Base-by-base conservation (phyloP, 768 basidiomycete species). In the Calocera viscosa region DNA sequence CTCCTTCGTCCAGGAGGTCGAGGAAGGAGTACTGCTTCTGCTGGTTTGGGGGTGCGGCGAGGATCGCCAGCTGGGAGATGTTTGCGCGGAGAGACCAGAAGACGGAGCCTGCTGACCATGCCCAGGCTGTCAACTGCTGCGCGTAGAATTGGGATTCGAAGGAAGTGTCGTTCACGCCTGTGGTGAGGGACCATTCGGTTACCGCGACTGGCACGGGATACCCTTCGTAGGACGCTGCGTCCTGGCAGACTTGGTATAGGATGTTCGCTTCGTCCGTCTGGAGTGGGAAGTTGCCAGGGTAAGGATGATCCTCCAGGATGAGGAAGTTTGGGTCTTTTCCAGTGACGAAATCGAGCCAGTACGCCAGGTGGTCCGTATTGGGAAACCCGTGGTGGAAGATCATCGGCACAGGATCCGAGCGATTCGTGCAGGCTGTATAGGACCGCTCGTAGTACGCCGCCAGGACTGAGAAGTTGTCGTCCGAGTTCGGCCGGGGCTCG, bases 71-170 rank as follows among this genome's bases (percentile, higher is more conserved):
- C 53, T 28, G 14, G 53, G 53, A 60, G 26, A 8, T 2, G 53
- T 60, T 60, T 2, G 53, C 53, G 26, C 53, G 24, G 26, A 60
- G 30, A 30, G 53, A 60, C 65, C 68, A 70, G 64, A 67, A 67
- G 24, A 68, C 35, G 19, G 64, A 35, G 1, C 71, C 70, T 1
- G 68, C 69, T 3, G 65, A 65, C 71, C 72, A 71, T 0, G 72
- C 66, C 71, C 72, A 74, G 1, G 71, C 69, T 2, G 66, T 65
- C 47, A 71, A 39, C 49, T 74, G 72, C 33, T 68, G 66, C 39
- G 69, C 63, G 66, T 69, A 74, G 69, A 73, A 72, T 19, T 67
- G 24, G 28, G 40, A 49, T 39, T 72, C 72, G 67, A 72, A 74
- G 30, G 63, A 30, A 28, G 68, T 67, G 53, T 73, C 43, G 66